Evolutionary conservation across 371 early-diverging fungal species (phyloP).

Genomic region (Blastocladiella emersonii): DNA sequence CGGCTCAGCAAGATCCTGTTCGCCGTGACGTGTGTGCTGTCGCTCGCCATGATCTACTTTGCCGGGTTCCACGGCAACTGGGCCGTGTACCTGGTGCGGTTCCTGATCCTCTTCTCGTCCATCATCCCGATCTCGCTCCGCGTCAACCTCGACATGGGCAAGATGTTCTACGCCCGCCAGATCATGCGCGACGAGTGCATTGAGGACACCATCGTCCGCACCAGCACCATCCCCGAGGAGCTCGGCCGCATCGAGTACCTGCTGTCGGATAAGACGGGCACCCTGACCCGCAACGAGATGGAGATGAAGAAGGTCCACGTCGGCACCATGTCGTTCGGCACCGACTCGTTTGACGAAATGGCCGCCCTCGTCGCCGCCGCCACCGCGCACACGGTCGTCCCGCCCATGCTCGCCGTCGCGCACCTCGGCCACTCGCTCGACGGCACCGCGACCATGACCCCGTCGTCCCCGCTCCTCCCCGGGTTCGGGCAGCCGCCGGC

Average conservation of each 20-base stretch:
- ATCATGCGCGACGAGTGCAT: slow-evolving; percentile 74
- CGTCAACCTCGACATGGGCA: slow-evolving; percentile 93
- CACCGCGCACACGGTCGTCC: neutral
- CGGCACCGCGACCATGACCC: neutral
- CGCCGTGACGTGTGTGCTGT: slow-evolving; percentile 62
- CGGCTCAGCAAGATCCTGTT: slow-evolving; percentile 81
- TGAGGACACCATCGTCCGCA: slow-evolving; percentile 80
- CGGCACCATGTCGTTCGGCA: slow-evolving; percentile 87
- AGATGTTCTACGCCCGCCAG: slow-evolving; percentile 73
- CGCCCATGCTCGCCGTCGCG: neutral
- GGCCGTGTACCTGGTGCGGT: slow-evolving; percentile 85
- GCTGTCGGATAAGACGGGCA: slow-evolving; percentile 98
- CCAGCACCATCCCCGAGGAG: slow-evolving; percentile 97
- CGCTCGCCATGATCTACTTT: slow-evolving; percentile 76
- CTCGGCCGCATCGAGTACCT: slow-evolving; percentile 94
- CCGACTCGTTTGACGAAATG: slow-evolving; percentile 82
- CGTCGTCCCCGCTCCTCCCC: slow-evolving; percentile 15
- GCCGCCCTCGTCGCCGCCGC: slow-evolving; percentile 30
- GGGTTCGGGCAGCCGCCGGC: slow-evolving; percentile 11
- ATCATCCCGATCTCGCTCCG: slow-evolving; percentile 97
- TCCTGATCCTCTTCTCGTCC: slow-evolving; percentile 92
- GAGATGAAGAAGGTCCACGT: slow-evolving; percentile 93
- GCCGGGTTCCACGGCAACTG: slow-evolving; percentile 79
- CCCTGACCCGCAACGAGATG: slow-evolving; percentile 99
- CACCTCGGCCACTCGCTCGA: neutral